Evolutionary conservation across 345 rosid species (phyloP), one percentile per base, ranked within the genome.

Genomic region (Noccaea caerulescens): DNA sequence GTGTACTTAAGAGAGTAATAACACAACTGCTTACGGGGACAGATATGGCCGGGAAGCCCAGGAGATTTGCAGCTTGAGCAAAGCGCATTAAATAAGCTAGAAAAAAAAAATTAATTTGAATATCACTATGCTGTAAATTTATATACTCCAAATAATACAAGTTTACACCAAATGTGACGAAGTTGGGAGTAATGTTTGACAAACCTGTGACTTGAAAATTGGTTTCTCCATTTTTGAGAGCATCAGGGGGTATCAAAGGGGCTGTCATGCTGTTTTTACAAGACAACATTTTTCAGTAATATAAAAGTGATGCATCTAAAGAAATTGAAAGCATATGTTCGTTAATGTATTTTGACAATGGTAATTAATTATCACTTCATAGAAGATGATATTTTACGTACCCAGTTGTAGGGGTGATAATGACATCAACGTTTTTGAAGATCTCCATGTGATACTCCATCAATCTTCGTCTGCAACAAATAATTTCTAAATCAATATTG

Each of bases 401-500:
- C 88, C 89, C 97, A 11, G 93, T 80, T 46, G 96, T 87, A 60
- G 97, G 97, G 37, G 96, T 91, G 49, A 91, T 93, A 56, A 89
- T 87, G 80, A 89, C 83, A 79, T 91, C 93, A 64, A 72, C 96
- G 72, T 82, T 85, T 78, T 84, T 85, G 85, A 91, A 91, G 66
- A 91, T 89, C 80, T 89, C 88, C 93, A 89, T 75, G 79, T 78
- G 90, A 80, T 83, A 73, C 76, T 84, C 59, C 97, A 89, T 91
- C 58, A 84, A 16, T 81, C 97, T 84, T 82, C 88, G 76, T 84
- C 97, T 91, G 89, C 63, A 75, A 71, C 60, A 76, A 63, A 58
- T 1, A 69, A 7, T 4, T 57, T 44, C 47, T n/a, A n/a, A n/a
- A 16, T 16, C 18, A 16, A 16, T 16, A 16, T 16, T 16, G 18